A percentile compares a stretch with the other conserved stretches of the same genome.
Evolutionary conservation across 805 yeast species (phyloP).

Genomic region (Sugiyamaella smithiae): DNA sequence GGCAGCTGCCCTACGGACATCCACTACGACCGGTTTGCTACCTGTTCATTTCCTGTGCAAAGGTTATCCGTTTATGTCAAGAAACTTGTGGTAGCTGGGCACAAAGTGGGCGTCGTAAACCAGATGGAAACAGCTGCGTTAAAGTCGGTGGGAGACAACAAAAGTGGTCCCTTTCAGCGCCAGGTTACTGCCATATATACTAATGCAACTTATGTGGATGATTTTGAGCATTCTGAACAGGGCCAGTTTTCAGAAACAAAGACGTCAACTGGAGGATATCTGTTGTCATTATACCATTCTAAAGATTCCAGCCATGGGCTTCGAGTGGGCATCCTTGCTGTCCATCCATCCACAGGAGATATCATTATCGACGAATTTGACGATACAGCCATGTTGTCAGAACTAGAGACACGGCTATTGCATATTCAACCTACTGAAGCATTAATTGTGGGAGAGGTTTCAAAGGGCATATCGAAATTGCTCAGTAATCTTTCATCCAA

Average conservation of each 20-base stretch:
- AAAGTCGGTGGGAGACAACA: conserved; percentile 53
- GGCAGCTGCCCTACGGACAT: conserved; percentile 45
- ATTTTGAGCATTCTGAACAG: conserved; percentile 36
- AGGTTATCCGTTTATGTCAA: conserved; percentile 74
- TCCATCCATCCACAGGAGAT: conserved; percentile 73
- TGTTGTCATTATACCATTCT: conserved; percentile 23
- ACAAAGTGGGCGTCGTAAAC: conserved; percentile 82
- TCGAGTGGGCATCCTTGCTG: conserved; percentile 53
- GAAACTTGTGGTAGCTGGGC: conserved; percentile 65
- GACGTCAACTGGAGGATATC: conserved; percentile 22
- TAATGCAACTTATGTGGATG: conserved; percentile 77
- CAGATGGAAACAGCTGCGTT: conserved; percentile 81
- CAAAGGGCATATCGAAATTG: conserved; percentile 35
- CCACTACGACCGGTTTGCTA: conserved; percentile 61
- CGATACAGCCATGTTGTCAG: conserved; percentile 56
- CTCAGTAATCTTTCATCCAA: conserved; percentile 13
- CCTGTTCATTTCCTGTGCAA: conserved; percentile 80
- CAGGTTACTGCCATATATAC: conserved; percentile 71
- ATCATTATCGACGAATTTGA: conserved; percentile 66
- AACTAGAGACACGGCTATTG: conserved; percentile 68
- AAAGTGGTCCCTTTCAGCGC: conserved; percentile 61
- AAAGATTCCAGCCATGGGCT: conserved; percentile 15
- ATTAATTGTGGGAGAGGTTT: conserved; percentile 43
- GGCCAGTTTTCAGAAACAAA: not conserved
- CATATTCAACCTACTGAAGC: conserved; percentile 80